Evolutionary conservation across 2,329 filamentous ascomycete species (phyloP), one percentile per base, ranked within the genome.

Genomic region (Phialophora tarda): DNA sequence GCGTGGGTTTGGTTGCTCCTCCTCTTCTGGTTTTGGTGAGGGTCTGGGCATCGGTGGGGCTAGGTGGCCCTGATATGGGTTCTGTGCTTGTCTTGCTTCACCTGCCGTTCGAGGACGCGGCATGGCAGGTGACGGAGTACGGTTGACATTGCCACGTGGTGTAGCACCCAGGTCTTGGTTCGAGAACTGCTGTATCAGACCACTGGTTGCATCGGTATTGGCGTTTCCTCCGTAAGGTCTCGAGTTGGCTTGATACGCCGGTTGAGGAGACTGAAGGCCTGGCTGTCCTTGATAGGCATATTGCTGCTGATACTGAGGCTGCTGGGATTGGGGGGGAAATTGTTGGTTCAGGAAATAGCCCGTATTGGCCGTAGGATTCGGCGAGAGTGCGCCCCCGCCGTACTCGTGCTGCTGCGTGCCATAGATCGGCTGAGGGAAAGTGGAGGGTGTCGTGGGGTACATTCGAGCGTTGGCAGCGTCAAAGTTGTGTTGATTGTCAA

Each of bases 171-270:
- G 85, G 78, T 97, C 96, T 83, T 98, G 94, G 79, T 97, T 93
- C 65, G 94, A 96, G 79, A 98, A 96, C 78, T 99, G 95, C 77
- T 97, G 92, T 67, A 93, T 93, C 54, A 98, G 86, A 32, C 93
- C 93, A 74, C 92, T 95, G 73, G 94, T 96, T 72, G 90, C 91
- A 76, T 97, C 93, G 75, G 91, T 92, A 76, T 82, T 86, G 81
- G 78, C 78, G 73, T 84, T 84, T 44, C 77, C 80, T 74, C 78
- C 79, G 70, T 73, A 72, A 4, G 64, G 66, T 57, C 72, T 63
- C 26, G 71, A 56, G 63, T 78, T 78, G 71, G 79, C 75, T 70
- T 81, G 83, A 74, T 87, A 87, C 66, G 83, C 80, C 61, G 82
- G 78, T 70, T 86, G 84, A 57, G 83, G 83, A 55, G 85, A 82